A percentile compares a stretch with the other conserved stretches of the same genome.
Evolutionary conservation across 2,329 filamentous ascomycete genomes (phyloP).

Genomic region (Neoascochyta sp.): DNA sequence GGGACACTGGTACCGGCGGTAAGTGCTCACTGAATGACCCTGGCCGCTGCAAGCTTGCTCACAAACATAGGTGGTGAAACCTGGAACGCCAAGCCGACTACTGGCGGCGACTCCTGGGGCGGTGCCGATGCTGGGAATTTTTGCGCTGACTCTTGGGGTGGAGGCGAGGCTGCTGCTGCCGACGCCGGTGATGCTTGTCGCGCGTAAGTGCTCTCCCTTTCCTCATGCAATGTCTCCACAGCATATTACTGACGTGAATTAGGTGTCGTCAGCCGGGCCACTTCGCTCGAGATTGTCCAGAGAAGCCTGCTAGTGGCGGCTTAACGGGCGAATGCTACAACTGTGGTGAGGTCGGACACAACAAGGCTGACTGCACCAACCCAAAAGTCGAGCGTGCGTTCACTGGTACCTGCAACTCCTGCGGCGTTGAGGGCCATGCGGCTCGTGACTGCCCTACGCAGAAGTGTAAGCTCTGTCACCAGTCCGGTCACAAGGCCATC

Average conservation of each 20-base stretch:
- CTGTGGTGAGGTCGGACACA: conserved; percentile 59
- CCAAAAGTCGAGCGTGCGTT: conserved; percentile 51
- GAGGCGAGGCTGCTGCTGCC: conserved; percentile 9
- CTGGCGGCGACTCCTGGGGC: conserved; percentile 6
- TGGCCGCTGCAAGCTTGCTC: conserved; percentile 7
- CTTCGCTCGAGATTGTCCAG: conserved; percentile 49
- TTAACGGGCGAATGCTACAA: conserved; percentile 55
- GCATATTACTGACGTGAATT: too few relatives aligned
- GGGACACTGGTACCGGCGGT: conserved; percentile 15
- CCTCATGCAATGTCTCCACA: neutral
- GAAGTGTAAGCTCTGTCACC: conserved; percentile 54
- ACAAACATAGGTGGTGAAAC: conserved; percentile 12
- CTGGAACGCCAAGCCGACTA: conserved; percentile 9
- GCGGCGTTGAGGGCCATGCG: conserved; percentile 53
- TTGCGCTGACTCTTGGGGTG: conserved; percentile 18
- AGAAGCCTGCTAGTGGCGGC: conserved; percentile 37
- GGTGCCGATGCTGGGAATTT: conserved; percentile 7
- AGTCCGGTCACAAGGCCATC: conserved; percentile 45
- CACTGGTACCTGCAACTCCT: conserved; percentile 59
- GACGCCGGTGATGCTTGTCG: conserved; percentile 38
- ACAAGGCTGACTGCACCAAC: conserved; percentile 60
- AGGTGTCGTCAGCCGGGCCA: conserved; percentile 46
- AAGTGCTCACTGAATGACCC: conserved; percentile 4
- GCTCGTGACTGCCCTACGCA: conserved; percentile 61
- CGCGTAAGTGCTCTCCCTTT: conserved; percentile 32